These are phyloP conservation scores for Leersia perrieri DNA, from an alignment of 176 grass and related monocot genomes.

Conservation along the genomic window DNA sequence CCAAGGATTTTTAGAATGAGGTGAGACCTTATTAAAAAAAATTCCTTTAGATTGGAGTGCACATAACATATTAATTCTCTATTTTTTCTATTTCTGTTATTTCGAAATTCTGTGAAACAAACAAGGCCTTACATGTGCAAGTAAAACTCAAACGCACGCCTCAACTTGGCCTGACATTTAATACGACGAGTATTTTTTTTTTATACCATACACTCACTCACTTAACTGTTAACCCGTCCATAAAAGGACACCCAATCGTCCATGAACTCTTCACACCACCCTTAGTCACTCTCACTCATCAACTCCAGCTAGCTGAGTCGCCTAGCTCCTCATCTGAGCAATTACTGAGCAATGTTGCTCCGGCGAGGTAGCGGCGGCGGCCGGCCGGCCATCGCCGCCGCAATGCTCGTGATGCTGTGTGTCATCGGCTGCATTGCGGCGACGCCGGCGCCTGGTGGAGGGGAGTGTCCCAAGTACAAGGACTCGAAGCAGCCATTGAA, in stretches of 20 bases:
- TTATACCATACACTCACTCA: neutral
- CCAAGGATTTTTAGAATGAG: too few species aligned
- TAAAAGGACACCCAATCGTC: neutral
- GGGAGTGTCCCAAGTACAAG: slow-evolving; percentile 37
- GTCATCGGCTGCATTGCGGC: neutral
- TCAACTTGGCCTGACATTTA: too few species aligned
- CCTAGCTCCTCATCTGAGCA: neutral
- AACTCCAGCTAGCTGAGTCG: neutral
- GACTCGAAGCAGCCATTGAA: slow-evolving; percentile 49
- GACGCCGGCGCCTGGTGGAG: neutral
- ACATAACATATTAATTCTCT: too few species aligned
- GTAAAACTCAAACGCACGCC: too few species aligned
- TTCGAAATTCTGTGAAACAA: too few species aligned
- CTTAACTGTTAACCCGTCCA: neutral
- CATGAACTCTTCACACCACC: neutral
- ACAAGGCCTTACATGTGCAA: too few species aligned
- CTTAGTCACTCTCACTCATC: neutral
- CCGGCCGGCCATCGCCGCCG: neutral
- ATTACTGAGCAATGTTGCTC: neutral
- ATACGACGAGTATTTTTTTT: too few species aligned
- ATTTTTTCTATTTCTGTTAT: too few species aligned
- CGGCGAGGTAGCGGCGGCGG: neutral
- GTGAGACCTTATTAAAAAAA: too few species aligned
- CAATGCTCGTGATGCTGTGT: neutral
- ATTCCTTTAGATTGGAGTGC: too few species aligned